These are phyloP conservation scores for Xenoacremonium recifei DNA, from an alignment of 2,329 filamentous ascomycete genomes.

Conservation along the genomic window DNA sequence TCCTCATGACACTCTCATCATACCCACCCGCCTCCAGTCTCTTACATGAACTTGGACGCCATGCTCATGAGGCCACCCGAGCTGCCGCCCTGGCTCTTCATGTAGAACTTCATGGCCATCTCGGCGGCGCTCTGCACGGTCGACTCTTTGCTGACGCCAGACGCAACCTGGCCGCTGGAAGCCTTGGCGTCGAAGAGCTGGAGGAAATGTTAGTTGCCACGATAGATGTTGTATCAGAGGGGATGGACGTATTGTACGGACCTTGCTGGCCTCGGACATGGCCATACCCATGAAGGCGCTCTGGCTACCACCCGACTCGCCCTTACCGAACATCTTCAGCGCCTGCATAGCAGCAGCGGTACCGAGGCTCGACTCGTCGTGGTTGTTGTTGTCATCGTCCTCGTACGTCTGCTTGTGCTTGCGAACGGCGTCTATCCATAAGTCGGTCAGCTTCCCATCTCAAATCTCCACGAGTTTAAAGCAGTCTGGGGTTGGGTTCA, in stretches of 20 bases:
- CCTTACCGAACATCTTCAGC: conserved; percentile 72
- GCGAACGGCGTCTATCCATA: conserved; percentile 59
- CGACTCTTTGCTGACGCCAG: conserved; percentile 73
- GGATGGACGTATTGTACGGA: conserved; percentile 33
- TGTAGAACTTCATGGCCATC: conserved; percentile 87
- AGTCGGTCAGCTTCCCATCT: background rate
- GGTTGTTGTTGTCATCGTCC: conserved; percentile 42
- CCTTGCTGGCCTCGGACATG: conserved; percentile 82
- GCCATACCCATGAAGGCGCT: conserved; percentile 81
- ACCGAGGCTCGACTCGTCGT: conserved; percentile 57
- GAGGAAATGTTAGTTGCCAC: background rate
- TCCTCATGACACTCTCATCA: background rate
- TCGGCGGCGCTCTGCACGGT: conserved; percentile 77
- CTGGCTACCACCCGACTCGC: conserved; percentile 54
- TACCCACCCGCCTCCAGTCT: conserved; percentile 1
- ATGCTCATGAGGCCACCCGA: conserved; percentile 42
- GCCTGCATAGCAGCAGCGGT: conserved; percentile 78
- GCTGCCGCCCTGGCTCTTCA: conserved; percentile 67
- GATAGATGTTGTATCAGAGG: background rate
- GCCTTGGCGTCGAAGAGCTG: conserved; percentile 61
- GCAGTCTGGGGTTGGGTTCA: background rate
- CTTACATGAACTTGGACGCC: conserved; percentile 46
- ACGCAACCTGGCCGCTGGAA: conserved; percentile 50
- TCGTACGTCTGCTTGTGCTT: conserved; percentile 76
- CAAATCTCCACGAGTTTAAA: background rate